Evolutionary conservation across 345 rosid genomes (phyloP).

Genomic region (Syzygium grande): DNA sequence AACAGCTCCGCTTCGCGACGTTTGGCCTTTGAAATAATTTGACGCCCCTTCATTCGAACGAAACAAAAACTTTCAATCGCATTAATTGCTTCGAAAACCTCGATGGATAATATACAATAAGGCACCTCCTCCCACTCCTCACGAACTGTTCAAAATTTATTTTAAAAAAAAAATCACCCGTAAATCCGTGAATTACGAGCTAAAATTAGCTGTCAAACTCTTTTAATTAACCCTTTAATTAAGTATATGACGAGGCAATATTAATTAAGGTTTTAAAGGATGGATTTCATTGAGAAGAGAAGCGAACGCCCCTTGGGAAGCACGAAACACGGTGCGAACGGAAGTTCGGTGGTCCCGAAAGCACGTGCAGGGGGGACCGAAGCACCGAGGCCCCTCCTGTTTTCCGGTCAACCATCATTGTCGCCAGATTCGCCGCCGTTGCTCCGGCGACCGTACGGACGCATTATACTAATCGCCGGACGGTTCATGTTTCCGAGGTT

Average conservation of each 20-base stretch:
- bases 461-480: background rate
- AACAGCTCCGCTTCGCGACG: background rate
- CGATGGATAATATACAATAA: background rate
- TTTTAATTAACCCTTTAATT: background rate
- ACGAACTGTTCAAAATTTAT: background rate
- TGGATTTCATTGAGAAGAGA: background rate
- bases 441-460: background rate
- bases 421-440: background rate
- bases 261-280: background rate
- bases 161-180: background rate
- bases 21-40: background rate
- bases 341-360: background rate
- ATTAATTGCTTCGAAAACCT: background rate
- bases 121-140: background rate
- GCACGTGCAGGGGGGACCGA: background rate
- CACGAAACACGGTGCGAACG: background rate
- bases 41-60: background rate
- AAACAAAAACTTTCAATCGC: background rate
- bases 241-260: background rate
- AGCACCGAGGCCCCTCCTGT: background rate
- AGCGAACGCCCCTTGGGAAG: background rate
- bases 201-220: background rate
- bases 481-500: background rate
- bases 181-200: background rate
- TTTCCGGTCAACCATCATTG: background rate